Percentiles rank a stretch among this genome's conserved stretches.
Conservation (phyloP, 257 asterid species). For the Solanum dulcamara region DNA sequence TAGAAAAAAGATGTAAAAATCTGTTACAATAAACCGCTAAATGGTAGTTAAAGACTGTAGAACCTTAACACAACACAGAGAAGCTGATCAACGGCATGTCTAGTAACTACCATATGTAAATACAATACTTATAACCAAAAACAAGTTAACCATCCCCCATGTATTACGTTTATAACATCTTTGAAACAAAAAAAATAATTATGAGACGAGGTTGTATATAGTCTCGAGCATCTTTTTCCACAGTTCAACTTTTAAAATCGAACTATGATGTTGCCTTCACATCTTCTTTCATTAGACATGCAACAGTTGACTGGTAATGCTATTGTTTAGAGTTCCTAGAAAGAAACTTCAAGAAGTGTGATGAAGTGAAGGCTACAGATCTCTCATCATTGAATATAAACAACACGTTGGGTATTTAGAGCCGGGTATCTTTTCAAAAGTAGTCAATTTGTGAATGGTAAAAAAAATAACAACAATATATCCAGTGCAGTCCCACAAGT, state of each 20-base stretch:
- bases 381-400: not conserved
- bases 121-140: not conserved
- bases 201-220: not conserved
- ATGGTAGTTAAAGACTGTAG: not conserved
- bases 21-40: not conserved
- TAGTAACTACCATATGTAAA: not conserved
- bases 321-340: not conserved
- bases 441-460: not conserved
- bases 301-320: not conserved
- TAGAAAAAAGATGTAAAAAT: not conserved
- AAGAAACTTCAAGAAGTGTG: not conserved
- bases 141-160: not conserved
- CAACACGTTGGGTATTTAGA: not conserved
- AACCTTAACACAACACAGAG: not conserved
- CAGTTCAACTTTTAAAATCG: not conserved
- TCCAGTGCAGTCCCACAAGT: not conserved
- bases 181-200: not conserved
- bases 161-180: not conserved
- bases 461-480: not conserved
- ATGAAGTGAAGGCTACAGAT: not conserved
- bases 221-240: not conserved
- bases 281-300: not conserved
- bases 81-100: not conserved
- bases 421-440: not conserved
- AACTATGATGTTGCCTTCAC: not conserved